Evolutionary conservation across 805 yeast genomes (phyloP).

Genomic region (Spathaspora sp.): DNA sequence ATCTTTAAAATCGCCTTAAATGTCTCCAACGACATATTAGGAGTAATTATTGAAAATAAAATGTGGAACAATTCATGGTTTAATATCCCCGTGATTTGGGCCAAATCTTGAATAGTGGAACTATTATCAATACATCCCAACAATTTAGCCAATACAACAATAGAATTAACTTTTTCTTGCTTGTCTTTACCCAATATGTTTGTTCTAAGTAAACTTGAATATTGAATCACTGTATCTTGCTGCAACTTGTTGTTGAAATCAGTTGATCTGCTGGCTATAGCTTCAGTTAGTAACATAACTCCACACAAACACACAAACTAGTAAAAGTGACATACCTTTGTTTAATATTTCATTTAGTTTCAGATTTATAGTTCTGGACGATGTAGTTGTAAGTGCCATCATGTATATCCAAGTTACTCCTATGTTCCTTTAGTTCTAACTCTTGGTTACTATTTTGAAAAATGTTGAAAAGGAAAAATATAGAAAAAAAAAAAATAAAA

Average conservation of each 20-base stretch:
- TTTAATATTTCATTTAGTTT: constrained; percentile 40
- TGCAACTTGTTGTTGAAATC: constrained; percentile 21
- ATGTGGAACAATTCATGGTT: constrained; percentile 39
- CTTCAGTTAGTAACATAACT: background rate
- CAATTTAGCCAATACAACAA: constrained; percentile 51
- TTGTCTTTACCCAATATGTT: constrained; percentile 46
- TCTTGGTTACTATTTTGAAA: background rate
- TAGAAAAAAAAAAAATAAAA: no score
- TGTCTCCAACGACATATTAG: constrained; percentile 42
- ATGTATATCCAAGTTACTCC: background rate
- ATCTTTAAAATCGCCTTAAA: constrained; percentile 45
- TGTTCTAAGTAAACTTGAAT: constrained; percentile 33
- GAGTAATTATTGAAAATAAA: constrained; percentile 38
- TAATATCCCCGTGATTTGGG: constrained; percentile 29
- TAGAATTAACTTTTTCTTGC: constrained; percentile 49
- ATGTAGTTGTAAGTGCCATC: constrained; percentile 2
- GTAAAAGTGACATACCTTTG: constrained; percentile 23
- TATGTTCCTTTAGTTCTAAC: background rate
- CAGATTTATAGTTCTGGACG: constrained; percentile 41
- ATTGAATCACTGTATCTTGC: constrained; percentile 26
- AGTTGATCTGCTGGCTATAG: constrained; percentile 2
- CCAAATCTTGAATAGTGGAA: constrained; percentile 13
- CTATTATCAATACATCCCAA: constrained; percentile 45
- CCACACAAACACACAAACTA: background rate
- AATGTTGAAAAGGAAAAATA: background rate